Base-by-base conservation (phyloP, 1,284 basidiomycete genomes). In the Naganishia cerealis region DNA sequence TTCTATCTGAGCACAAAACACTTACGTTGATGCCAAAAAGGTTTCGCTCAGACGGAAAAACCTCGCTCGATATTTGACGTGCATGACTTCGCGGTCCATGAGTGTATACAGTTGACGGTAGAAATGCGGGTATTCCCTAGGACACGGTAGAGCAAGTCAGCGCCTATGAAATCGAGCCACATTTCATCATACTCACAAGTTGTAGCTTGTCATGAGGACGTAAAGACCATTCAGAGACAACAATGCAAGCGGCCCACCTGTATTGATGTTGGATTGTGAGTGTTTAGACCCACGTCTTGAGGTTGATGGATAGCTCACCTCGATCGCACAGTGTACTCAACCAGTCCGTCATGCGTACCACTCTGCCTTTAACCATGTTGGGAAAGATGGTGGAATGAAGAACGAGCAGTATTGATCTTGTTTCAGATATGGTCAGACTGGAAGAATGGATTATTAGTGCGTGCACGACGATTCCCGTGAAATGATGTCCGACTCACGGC, bases 71-170 rank as follows among this genome's bases (percentile, higher is more conserved):
- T 97, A 91, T 75, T 91, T 93, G 70, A 92, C 86, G 77, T 99
- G 95, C 26, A 99, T 85, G 2, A 97, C 86, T 36, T 93, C 87
- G 18, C 88, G 84, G 76, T 93, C 90, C 13, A 99, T 84, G 76
- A 98, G 90, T 0, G 87, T 86, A 75, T 99, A 99, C 3, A 99
- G 84, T n/a, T 90, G 87, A 4, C 88, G 90, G 83, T 97, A 99
- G 81, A 99, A 98, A 10, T 88, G 88, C 3, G 96, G 95, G 76
- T 96, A 98, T 77, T 98, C 94, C 39, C 92, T 94, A 69, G 1
- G 68, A 26, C 57, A n/a, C 42, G 43, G n/a, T n/a, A 24, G 33
- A 71, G 50, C 65, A 33, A 10, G 10, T 46, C 3, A 70, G 57
- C 21, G 5, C 13, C 36, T 59, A 6, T 9, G 10, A 6, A 40